These are phyloP conservation scores for Suillus sp. DNA, from an alignment of 768 basidiomycete species.

Conservation along the genomic window DNA sequence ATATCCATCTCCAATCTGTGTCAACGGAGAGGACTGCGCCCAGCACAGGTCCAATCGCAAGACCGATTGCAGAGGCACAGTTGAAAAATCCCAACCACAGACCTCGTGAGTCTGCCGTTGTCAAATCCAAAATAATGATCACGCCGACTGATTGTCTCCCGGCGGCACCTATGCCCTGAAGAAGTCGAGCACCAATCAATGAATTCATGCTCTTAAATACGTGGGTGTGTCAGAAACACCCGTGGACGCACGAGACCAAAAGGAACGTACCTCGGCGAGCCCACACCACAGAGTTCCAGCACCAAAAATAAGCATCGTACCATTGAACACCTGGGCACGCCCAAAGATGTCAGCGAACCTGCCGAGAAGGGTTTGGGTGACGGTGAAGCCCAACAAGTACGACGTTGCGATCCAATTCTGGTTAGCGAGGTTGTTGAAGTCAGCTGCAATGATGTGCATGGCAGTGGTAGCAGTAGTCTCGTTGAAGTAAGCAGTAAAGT, in stretches of 20 bases:
- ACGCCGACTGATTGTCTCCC: slow-evolving; percentile 39
- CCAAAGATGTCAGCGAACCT: slow-evolving; percentile 39
- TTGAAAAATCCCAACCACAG: slow-evolving; percentile 41
- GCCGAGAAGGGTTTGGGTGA: slow-evolving; percentile 38
- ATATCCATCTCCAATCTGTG: slow-evolving; percentile 48
- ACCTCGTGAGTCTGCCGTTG: slow-evolving; percentile 37
- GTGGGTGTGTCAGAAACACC: slow-evolving; percentile 15
- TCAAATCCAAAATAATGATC: slow-evolving; percentile 38
- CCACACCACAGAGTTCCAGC: slow-evolving; percentile 38
- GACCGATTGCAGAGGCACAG: slow-evolving; percentile 42
- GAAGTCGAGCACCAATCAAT: slow-evolving; percentile 34
- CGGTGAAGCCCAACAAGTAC: slow-evolving; percentile 38
- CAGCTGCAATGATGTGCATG: slow-evolving; percentile 37
- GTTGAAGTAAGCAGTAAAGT: slow-evolving; percentile 39
- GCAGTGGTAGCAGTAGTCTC: slow-evolving; percentile 38
- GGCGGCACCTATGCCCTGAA: slow-evolving; percentile 41
- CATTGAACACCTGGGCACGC: slow-evolving; percentile 36
- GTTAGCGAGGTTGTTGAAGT: slow-evolving; percentile 32
- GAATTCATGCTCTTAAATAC: slow-evolving; percentile 36
- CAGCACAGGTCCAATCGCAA: slow-evolving; percentile 48
- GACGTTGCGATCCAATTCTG: slow-evolving; percentile 40
- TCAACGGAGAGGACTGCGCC: slow-evolving; percentile 49
- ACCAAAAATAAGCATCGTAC: slow-evolving; percentile 38
- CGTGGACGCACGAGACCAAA: background rate
- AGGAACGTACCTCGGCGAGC: slow-evolving; percentile 29